Conservation (phyloP, 768 basidiomycete species). For the Pleurotus pulmonarius region DNA sequence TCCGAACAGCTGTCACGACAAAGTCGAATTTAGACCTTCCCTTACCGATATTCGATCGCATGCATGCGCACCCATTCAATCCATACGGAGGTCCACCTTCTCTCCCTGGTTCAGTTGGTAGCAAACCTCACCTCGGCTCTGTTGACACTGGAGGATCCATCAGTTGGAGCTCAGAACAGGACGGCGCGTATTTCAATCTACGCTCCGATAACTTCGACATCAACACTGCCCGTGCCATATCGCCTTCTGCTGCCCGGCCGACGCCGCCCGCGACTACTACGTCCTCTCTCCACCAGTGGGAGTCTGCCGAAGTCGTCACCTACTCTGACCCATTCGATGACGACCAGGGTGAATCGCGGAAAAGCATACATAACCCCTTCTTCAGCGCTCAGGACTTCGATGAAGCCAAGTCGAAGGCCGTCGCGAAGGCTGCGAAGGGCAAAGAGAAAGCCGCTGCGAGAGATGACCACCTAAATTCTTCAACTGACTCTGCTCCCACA, state of each 20-base stretch:
- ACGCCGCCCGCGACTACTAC: constrained; percentile 56
- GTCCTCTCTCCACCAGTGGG: constrained; percentile 53
- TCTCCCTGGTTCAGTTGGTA: constrained; percentile 32
- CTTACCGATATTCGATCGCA: constrained; percentile 29
- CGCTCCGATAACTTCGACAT: constrained; percentile 42
- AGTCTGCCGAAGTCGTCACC: constrained; percentile 63
- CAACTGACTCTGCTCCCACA: neutral
- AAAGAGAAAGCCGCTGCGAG: neutral
- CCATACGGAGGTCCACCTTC: constrained; percentile 54
- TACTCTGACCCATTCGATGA: constrained; percentile 16
- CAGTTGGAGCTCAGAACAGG: constrained; percentile 55
- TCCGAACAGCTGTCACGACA: constrained; percentile 50
- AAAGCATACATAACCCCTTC: constrained; percentile 2
- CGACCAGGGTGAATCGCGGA: neutral
- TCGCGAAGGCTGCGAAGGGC: constrained; percentile 1
- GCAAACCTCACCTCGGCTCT: constrained; percentile 32
- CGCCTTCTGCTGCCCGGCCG: constrained; percentile 51
- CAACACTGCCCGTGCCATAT: constrained; percentile 38
- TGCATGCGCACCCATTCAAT: constrained; percentile 48
- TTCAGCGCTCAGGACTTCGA: constrained; percentile 6
- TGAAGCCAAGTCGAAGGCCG: neutral
- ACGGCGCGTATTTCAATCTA: constrained; percentile 42
- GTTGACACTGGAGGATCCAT: constrained; percentile 36
- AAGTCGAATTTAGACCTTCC: constrained; percentile 31
- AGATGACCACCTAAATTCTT: neutral